Percentiles rank a stretch among this genome's conserved stretches.
These are phyloP conservation scores for Cornus florida DNA, from an alignment of 148 eudicot genomes.

Conservation along the genomic window DNA sequence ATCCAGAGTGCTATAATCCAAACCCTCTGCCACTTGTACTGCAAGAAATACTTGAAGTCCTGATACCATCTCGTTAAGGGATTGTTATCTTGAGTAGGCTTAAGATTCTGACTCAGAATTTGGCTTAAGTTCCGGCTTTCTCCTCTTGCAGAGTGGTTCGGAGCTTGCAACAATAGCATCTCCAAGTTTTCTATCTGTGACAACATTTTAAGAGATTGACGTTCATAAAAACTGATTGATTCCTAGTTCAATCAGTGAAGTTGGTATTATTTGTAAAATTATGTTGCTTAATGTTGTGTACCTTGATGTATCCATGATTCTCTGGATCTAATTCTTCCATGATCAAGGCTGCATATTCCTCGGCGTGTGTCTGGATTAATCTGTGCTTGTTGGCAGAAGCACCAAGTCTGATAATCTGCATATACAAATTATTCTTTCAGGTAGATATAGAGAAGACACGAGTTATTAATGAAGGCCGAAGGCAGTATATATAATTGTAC, in stretches of 20 bases:
- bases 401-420: constrained; percentile 52
- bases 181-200: constrained; percentile 42
- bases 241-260: no score
- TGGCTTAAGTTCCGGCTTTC: no score
- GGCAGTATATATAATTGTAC: neutral
- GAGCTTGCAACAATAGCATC: constrained; percentile 36
- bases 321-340: constrained; percentile 68
- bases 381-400: constrained; percentile 54
- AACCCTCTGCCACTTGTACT: neutral
- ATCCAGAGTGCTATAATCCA: constrained; percentile 41
- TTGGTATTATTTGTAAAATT: neutral
- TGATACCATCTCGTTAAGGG: no score
- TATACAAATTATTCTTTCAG: neutral
- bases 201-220: no score
- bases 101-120: no score
- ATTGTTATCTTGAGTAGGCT: no score
- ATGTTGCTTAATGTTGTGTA: constrained; percentile 7
- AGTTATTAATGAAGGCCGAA: no score
- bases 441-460: no score
- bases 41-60: no score
- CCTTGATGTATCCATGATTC: constrained; percentile 48
- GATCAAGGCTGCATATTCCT: constrained; percentile 56
- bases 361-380: constrained; percentile 49
- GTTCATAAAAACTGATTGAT: no score
- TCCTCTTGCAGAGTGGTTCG: constrained; percentile 1